phyloP scores from a whole-genome alignment of 768 basidiomycete genomes.

The Gloeophyllum trabeum region DNA sequence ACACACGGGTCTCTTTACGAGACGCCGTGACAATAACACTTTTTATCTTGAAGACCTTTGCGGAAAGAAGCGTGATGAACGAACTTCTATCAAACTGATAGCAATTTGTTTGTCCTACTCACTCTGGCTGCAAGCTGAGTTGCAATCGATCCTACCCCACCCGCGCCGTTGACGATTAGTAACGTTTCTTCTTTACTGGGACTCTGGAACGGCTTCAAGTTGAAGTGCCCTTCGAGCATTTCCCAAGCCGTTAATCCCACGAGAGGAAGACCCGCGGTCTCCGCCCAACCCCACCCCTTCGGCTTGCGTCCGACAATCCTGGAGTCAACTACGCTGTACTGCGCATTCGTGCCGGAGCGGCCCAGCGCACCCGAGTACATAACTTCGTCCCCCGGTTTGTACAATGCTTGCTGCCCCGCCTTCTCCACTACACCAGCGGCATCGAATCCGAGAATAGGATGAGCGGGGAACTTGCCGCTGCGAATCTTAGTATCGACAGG shows the following conservation, averaged over 20 bases:
- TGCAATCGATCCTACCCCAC: background rate
- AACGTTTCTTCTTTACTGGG: background rate
- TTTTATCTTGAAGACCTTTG: background rate
- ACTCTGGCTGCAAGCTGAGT: background rate
- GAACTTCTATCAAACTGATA: too few relatives aligned
- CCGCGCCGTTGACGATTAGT: background rate
- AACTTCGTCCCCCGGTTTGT: background rate
- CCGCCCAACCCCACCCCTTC: background rate
- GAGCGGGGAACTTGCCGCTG: slow-evolving; percentile 6
- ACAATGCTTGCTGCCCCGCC: background rate
- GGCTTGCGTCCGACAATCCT: background rate
- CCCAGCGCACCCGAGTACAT: background rate
- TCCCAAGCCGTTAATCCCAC: background rate
- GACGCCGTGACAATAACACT: background rate
- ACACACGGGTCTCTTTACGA: background rate
- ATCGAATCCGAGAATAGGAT: slow-evolving; percentile 9
- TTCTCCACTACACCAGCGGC: slow-evolving; percentile 12
- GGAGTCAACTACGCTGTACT: background rate
- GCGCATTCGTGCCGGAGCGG: background rate
- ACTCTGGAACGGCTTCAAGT: background rate
- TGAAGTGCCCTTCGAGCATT: slow-evolving; percentile 1
- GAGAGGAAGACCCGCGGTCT: background rate
- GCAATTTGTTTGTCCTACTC: too few relatives aligned
- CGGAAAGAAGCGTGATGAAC: background rate
- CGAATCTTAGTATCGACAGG: slow-evolving; percentile 15